Conservation (phyloP, 768 basidiomycete species). For the Leccinum broughii region DNA sequence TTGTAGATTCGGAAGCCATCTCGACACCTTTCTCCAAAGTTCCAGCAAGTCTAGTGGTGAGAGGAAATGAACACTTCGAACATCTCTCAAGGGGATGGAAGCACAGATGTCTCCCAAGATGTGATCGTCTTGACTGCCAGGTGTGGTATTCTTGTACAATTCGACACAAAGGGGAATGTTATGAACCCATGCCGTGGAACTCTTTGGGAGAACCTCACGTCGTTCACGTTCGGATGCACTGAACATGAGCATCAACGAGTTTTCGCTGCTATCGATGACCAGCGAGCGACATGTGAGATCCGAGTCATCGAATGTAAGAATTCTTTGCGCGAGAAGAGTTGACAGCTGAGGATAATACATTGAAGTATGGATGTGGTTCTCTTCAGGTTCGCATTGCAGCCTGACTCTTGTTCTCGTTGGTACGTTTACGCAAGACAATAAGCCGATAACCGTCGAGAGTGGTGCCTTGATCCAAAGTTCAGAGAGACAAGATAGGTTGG, state of each 20-base stretch:
- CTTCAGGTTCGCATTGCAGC: not conserved
- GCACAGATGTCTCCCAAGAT: not conserved
- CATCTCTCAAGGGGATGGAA: not conserved
- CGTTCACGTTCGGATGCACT: not conserved
- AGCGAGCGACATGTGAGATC: not conserved
- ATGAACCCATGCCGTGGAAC: not conserved
- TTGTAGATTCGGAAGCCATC: not conserved
- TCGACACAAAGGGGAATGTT: not conserved
- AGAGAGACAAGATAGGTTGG: constrained; percentile 4
- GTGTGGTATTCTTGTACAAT: not conserved
- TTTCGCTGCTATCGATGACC: not conserved
- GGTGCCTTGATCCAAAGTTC: constrained; percentile 8
- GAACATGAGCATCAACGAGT: not conserved
- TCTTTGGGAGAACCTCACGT: not conserved
- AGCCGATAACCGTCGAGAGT: constrained; percentile 4
- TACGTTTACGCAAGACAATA: constrained; percentile 10
- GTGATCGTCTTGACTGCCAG: not conserved
- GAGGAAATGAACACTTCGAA: not conserved
- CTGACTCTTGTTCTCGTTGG: not conserved
- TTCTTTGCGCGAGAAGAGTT: not conserved
- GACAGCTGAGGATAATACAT: not conserved
- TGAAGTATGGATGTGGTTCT: not conserved
- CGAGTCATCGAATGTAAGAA: not conserved
- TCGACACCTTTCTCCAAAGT: not conserved
- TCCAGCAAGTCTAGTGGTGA: not conserved